Percentiles rank a stretch among this genome's conserved stretches.
These are phyloP conservation scores for Backusella morwellensis DNA, from an alignment of 192 early-diverging fungal species.

Conservation along the genomic window DNA sequence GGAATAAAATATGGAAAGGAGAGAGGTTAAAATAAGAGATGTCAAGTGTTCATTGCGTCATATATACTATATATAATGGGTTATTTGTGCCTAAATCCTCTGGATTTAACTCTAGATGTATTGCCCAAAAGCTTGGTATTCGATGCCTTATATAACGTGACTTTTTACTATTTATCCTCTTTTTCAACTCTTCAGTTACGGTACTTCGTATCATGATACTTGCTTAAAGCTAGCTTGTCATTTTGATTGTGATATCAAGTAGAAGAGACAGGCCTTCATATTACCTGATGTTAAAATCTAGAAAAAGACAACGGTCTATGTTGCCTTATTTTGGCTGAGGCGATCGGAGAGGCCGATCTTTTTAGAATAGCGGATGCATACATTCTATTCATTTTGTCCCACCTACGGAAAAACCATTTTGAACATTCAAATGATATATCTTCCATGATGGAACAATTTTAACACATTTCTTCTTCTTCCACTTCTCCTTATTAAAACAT, in stretches of 20 bases:
- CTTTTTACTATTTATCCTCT: neutral
- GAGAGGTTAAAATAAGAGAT: neutral
- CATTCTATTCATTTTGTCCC: neutral
- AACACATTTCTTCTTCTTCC: neutral
- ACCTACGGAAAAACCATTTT: neutral
- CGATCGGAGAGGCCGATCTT: neutral
- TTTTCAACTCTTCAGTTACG: neutral
- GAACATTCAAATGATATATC: neutral
- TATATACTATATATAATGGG: neutral
- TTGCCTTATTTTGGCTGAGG: neutral
- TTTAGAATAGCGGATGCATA: neutral
- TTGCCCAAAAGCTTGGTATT: neutral
- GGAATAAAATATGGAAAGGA: slow-evolving; percentile 16
- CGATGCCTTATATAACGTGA: neutral
- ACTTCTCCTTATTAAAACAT: neutral
- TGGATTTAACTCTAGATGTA: neutral
- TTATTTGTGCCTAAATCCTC: neutral
- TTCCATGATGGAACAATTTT: neutral
- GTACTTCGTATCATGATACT: neutral
- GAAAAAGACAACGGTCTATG: neutral
- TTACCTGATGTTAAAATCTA: neutral
- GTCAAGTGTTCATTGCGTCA: slow-evolving; percentile 7
- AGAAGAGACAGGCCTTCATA: too few species aligned
- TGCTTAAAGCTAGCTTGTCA: neutral
- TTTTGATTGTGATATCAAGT: too few species aligned